phyloP scores from a whole-genome alignment of 2,329 filamentous ascomycete species.

The Leptographium flavum region DNA sequence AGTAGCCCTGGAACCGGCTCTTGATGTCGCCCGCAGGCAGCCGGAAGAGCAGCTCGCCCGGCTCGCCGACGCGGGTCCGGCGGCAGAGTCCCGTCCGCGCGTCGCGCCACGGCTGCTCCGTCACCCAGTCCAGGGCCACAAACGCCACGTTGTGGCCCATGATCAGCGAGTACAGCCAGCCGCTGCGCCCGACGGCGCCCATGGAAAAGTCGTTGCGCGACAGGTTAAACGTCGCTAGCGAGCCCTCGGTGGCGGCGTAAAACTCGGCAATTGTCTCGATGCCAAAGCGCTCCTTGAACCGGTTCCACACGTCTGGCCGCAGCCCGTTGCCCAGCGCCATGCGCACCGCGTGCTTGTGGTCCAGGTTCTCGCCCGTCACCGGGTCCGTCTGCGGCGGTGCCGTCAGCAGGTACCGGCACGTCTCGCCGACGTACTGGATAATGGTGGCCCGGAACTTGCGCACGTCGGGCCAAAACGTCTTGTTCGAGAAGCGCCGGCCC shows the following conservation, averaged over 20 bases:
- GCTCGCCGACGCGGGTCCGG: conserved; percentile 39
- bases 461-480: conserved; percentile 63
- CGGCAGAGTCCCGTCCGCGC: conserved; percentile 55
- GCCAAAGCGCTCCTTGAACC: conserved; percentile 68
- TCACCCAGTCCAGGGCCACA: conserved; percentile 57
- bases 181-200: conserved; percentile 67
- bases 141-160: conserved; percentile 38
- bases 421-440: conserved; percentile 82
- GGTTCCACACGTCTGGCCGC: conserved; percentile 72
- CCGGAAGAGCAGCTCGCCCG: conserved; percentile 63
- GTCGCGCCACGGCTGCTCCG: conserved; percentile 53
- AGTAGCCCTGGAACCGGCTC: conserved; percentile 68
- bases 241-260: conserved; percentile 66
- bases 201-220: conserved; percentile 56
- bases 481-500: conserved; percentile 64
- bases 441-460: conserved; percentile 56
- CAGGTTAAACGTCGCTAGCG: conserved; percentile 56
- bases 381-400: conserved; percentile 49
- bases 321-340: conserved; percentile 74
- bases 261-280: conserved; percentile 65
- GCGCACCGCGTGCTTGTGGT: conserved; percentile 59
- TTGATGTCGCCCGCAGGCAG: conserved; percentile 49
- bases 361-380: conserved; percentile 50
- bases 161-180: conserved; percentile 43
- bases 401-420: conserved; percentile 66